These are phyloP conservation scores for Mycena leptocephala DNA, from an alignment of 768 basidiomycete species.

Conservation along the genomic window DNA sequence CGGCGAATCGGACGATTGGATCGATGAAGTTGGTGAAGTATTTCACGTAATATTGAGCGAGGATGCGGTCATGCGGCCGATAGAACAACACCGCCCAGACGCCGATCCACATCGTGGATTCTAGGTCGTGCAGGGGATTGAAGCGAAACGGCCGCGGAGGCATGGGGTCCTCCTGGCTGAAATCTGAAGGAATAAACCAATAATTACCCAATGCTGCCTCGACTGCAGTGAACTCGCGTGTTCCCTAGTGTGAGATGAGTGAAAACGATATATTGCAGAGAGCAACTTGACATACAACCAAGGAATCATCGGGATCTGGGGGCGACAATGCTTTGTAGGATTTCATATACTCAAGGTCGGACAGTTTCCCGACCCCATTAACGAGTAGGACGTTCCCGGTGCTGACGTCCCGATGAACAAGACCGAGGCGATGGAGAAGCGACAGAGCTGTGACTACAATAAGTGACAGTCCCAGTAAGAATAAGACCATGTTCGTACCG, in stretches of 20 bases:
- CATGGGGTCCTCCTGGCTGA: background rate
- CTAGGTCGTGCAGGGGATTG: conserved; percentile 9
- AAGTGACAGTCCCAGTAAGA: too few relatives aligned
- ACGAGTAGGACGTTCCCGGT: conserved; percentile 1
- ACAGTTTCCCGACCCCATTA: conserved; percentile 2
- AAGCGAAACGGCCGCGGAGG: conserved; percentile 1
- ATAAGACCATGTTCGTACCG: too few relatives aligned
- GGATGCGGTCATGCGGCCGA: background rate
- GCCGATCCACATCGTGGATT: conserved; percentile 13
- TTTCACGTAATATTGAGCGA: background rate
- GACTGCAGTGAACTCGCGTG: background rate
- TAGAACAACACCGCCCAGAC: background rate
- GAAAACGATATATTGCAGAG: background rate
- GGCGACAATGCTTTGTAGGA: background rate
- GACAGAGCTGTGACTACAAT: background rate
- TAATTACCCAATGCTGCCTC: background rate
- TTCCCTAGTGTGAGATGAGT: background rate
- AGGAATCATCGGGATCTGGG: background rate
- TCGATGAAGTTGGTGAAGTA: background rate
- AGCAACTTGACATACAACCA: background rate
- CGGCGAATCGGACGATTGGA: background rate
- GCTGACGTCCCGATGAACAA: conserved; percentile 8
- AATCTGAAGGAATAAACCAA: background rate
- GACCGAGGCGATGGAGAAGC: background rate
- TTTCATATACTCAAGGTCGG: conserved; percentile 4